Base-by-base conservation (phyloP, 1,284 basidiomycete species). In the Irpex rosettiformis region DNA sequence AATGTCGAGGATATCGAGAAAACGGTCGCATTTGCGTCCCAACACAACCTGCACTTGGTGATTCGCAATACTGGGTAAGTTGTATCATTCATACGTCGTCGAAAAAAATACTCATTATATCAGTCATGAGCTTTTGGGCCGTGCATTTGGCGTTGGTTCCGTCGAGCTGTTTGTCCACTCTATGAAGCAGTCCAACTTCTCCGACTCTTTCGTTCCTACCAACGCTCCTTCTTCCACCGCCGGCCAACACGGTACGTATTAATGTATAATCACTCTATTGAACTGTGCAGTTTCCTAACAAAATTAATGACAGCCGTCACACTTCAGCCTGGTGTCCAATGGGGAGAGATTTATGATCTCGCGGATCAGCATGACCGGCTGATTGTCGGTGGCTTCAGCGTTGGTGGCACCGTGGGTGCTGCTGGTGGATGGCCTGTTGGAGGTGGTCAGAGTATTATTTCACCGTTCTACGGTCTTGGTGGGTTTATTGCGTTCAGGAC, bases 391-490 rank as follows among this genome's bases (percentile, higher is more conserved):
- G 43, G 43, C 1, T 47, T 47, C 22, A 47, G 43, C 22, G 43
- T 47, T 13, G 43, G 43, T 47, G 43, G 43, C 22, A 47, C 43
- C 22, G 43, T 47, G n/a, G 43, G 43, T 24, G 43, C 43, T 21
- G 43, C n/a, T 21, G 43, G 18, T 47, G 43, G 43, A 47, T 47
- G 43, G 43, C 43, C 43, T 24, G 43, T 47, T 8, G 81, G 81
- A n/a, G 81, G 81, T 13, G 81, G 81, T 1, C 80, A 82, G 61
- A 72, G 77, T 24, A 68, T 77, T 16, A 63, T 80, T 4, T 70
- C 70, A 3, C 72, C 71, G 2, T 67, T 72, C 2, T 61, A 51
- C 57, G 70, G 69, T 3, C 55, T 71, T 10, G 70, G 67, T 74
- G 43, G 74, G 61, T 4, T 21, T 18, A 3, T 3, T 3, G 10